Percentiles rank a stretch among this genome's conserved stretches.
Evolutionary conservation across 2,329 filamentous ascomycete species (phyloP).

Genomic region (Xylaria hypoxylon): DNA sequence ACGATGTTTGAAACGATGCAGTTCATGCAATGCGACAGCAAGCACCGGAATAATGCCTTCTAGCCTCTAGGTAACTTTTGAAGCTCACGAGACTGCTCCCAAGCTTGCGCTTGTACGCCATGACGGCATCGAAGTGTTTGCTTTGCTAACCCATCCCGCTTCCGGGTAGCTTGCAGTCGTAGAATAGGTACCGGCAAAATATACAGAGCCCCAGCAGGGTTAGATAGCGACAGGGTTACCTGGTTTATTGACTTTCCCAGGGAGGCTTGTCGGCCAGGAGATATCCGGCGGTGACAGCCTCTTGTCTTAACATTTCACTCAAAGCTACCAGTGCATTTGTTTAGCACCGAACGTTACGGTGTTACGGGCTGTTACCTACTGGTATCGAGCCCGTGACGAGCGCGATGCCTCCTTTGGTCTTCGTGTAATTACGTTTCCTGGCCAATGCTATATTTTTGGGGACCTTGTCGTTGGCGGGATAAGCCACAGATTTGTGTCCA

Average conservation of each 20-base stretch:
- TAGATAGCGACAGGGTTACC: slow-evolving; percentile 28
- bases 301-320: slow-evolving; percentile 16
- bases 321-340: slow-evolving; percentile 15
- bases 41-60: slow-evolving; percentile 22
- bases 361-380: slow-evolving; percentile 12
- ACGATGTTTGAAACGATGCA: slow-evolving; percentile 32
- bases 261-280: slow-evolving; percentile 25
- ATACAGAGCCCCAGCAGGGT: slow-evolving; percentile 25
- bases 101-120: neutral
- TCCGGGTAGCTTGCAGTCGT: neutral
- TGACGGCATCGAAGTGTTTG: slow-evolving; percentile 3
- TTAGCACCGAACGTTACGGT: slow-evolving; percentile 7
- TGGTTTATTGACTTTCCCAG: slow-evolving; percentile 21
- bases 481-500: slow-evolving; percentile 43
- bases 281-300: slow-evolving; percentile 20
- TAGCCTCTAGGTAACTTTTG: slow-evolving; percentile 12
- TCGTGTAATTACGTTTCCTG: slow-evolving; percentile 33
- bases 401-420: slow-evolving; percentile 8
- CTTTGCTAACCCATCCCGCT: neutral
- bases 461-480: slow-evolving; percentile 27
- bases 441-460: slow-evolving; percentile 36
- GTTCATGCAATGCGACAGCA: slow-evolving; percentile 24
- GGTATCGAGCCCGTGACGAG: neutral
- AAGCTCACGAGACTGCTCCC: neutral
- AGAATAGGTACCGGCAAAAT: slow-evolving; percentile 5